phyloP scores from a whole-genome alignment of 2,329 filamentous ascomycete species.

The Trichoderma atrobrunneum region DNA sequence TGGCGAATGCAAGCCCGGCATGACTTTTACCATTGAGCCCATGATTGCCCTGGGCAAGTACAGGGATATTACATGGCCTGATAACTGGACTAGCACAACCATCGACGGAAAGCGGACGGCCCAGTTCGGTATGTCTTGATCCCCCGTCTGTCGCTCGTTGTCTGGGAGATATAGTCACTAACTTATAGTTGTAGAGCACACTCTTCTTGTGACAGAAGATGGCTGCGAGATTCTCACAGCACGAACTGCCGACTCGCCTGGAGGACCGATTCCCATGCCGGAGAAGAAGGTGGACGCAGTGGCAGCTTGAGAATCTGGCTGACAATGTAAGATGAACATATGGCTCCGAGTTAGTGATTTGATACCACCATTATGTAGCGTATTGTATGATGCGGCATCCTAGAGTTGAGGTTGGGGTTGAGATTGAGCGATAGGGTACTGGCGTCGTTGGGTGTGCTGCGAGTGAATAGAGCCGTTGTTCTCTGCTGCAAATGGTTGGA shows the following conservation, averaged over 20 bases:
- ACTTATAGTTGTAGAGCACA: conserved; percentile 61
- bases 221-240: conserved; percentile 81
- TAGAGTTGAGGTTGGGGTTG: background rate
- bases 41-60: conserved; percentile 95
- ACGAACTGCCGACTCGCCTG: conserved; percentile 68
- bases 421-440: background rate
- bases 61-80: conserved; percentile 93
- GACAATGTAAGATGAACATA: background rate
- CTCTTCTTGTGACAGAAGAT: conserved; percentile 76
- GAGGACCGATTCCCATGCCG: conserved; percentile 65
- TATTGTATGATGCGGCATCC: conserved; percentile 3
- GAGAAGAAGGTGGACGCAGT: conserved; percentile 21
- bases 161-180: conserved; percentile 20
- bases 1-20: conserved; percentile 87
- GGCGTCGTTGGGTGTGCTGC: background rate
- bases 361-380: conserved; percentile 11
- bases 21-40: conserved; percentile 98
- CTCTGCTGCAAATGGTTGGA: background rate
- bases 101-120: conserved; percentile 85
- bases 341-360: conserved; percentile 5
- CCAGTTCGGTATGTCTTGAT: conserved; percentile 70
- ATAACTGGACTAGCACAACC: conserved; percentile 97
- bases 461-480: conserved; percentile 9
- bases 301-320: background rate
- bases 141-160: background rate